Conservation (phyloP, 495 filamentous ascomycete genomes). For the Penicillium ochrochloron region DNA sequence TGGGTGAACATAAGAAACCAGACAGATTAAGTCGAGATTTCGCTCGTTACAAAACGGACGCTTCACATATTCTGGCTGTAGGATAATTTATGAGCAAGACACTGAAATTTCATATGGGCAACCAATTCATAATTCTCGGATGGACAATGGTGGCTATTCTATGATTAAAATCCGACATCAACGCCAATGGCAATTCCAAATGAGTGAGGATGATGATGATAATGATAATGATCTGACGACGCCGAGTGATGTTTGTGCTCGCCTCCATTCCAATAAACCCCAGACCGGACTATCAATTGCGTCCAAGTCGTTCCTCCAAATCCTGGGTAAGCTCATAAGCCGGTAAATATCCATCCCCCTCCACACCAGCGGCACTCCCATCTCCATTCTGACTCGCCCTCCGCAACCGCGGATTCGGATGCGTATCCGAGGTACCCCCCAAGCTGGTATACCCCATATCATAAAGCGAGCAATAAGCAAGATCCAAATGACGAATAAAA, state of each 20-base stretch:
- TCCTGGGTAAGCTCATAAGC: conserved; percentile 88
- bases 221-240: conserved; percentile 2
- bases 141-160: background rate
- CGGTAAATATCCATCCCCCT: conserved; percentile 61
- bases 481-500: conserved; percentile 77
- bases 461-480: conserved; percentile 86
- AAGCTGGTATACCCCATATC: conserved; percentile 85
- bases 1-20: no score
- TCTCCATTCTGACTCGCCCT: conserved; percentile 34
- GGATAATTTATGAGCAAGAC: background rate
- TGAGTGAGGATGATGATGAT: background rate
- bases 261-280: background rate
- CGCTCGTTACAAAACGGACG: background rate
- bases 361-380: background rate
- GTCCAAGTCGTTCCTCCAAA: conserved; percentile 81
- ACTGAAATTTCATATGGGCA: background rate
- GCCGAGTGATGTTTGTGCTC: conserved; percentile 7
- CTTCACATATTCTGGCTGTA: background rate
- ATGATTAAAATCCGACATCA: background rate
- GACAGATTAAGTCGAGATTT: no score
- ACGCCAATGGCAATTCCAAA: background rate
- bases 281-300: conserved; percentile 54
- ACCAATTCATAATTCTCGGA: background rate
- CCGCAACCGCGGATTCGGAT: conserved; percentile 80
- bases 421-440: conserved; percentile 87